phyloP scores from a whole-genome alignment of 2,329 filamentous ascomycete species.

The Cladosporium oxysporum region DNA sequence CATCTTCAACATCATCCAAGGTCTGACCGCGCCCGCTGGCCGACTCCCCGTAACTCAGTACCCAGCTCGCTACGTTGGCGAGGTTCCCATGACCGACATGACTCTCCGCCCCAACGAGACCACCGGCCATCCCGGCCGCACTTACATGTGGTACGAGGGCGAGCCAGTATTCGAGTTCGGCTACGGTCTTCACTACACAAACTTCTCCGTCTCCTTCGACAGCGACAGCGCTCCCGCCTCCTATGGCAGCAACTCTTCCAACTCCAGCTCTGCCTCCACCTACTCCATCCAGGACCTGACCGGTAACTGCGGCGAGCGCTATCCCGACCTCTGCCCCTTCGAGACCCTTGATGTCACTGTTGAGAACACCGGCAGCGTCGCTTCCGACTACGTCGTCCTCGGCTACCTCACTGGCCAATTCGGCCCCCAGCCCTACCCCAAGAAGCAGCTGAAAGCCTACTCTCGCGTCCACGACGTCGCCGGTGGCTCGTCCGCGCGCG shows the following conservation, averaged over 20 bases:
- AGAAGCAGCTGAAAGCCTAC: slow-evolving; percentile 57
- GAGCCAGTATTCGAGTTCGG: slow-evolving; percentile 57
- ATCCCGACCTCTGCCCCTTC: slow-evolving; percentile 49
- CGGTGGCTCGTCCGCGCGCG: slow-evolving; percentile 31
- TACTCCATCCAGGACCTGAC: slow-evolving; percentile 43
- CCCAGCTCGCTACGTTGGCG: slow-evolving; percentile 52
- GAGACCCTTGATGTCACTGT: slow-evolving; percentile 46
- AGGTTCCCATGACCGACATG: slow-evolving; percentile 60
- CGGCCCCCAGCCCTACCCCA: slow-evolving; percentile 53
- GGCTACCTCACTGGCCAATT: slow-evolving; percentile 53
- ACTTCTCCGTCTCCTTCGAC: slow-evolving; percentile 42
- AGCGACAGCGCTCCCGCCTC: slow-evolving; percentile 10
- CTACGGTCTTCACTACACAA: slow-evolving; percentile 61
- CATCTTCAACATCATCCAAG: slow-evolving; percentile 56
- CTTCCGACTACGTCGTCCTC: slow-evolving; percentile 57
- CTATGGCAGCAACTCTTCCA: slow-evolving; percentile 22
- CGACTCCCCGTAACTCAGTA: slow-evolving; percentile 60
- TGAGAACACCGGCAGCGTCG: slow-evolving; percentile 49
- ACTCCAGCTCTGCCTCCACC: slow-evolving; percentile 22
- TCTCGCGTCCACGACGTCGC: slow-evolving; percentile 42
- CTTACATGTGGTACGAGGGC: slow-evolving; percentile 60
- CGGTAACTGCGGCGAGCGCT: slow-evolving; percentile 38
- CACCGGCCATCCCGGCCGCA: slow-evolving; percentile 52
- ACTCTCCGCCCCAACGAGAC: slow-evolving; percentile 49
- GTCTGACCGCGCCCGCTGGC: slow-evolving; percentile 53